Conservation (phyloP, 345 rosid species). For the Pugionium dolabratum region DNA sequence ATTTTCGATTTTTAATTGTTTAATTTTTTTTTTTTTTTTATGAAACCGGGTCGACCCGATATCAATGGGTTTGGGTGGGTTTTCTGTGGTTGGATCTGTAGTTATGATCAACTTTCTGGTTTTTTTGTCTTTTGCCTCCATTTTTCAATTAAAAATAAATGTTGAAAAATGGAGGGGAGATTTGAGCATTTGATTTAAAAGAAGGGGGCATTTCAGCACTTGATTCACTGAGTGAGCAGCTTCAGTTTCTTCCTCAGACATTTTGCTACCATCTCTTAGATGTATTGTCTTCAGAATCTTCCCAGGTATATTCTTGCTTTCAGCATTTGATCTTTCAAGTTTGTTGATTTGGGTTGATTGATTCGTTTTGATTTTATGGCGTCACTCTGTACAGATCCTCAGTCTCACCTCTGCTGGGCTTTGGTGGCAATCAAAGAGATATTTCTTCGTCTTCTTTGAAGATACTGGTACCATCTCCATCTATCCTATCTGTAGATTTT, state of each 20-base stretch:
- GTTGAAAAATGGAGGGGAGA: too few relatives aligned
- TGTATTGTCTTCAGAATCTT: constrained; percentile 67
- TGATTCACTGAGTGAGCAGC: background rate
- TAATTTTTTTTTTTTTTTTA: too few relatives aligned
- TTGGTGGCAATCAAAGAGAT: constrained; percentile 46
- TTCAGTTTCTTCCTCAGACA: constrained; percentile 15
- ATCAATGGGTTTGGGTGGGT: too few relatives aligned
- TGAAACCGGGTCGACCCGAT: too few relatives aligned
- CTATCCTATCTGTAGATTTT: background rate
- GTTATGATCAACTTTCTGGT: too few relatives aligned
- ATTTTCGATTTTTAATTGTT: too few relatives aligned
- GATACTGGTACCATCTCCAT: constrained; percentile 34
- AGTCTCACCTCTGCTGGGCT: constrained; percentile 49
- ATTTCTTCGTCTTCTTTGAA: constrained; percentile 39
- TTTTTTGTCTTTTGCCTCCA: too few relatives aligned
- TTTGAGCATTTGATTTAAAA: too few relatives aligned
- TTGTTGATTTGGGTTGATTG: background rate
- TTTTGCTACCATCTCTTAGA: constrained; percentile 18
- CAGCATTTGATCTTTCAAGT: background rate
- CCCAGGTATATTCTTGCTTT: constrained; percentile 48
- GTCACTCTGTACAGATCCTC: constrained; percentile 51
- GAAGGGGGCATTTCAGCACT: too few relatives aligned
- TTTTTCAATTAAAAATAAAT: too few relatives aligned
- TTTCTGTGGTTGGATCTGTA: too few relatives aligned
- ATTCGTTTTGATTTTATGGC: background rate